Evolutionary conservation across 768 basidiomycete species (phyloP).

Genomic region (Trichaptum fuscoviolaceum): DNA sequence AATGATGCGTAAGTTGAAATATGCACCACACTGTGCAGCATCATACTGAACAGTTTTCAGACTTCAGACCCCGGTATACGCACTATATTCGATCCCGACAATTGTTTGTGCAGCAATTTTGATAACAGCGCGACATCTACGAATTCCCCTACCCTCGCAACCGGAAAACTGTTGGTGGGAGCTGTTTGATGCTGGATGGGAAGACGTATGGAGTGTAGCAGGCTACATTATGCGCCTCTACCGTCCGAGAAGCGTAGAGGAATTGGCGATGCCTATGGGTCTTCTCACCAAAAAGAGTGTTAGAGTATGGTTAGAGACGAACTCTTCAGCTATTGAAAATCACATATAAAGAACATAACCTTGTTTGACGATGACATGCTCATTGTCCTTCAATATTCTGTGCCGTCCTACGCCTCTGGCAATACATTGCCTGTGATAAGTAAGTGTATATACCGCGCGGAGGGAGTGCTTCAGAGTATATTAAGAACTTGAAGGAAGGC

Average conservation of each 20-base stretch:
- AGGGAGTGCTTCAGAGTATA: no score
- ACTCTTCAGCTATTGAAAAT: conserved; percentile 9
- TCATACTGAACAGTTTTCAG: conserved; percentile 34
- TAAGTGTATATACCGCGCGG: no score
- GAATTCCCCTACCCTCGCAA: conserved; percentile 66
- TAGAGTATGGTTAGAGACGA: conserved; percentile 74
- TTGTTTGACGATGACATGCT: not conserved
- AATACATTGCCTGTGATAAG: no score
- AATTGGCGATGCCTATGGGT: conserved; percentile 38
- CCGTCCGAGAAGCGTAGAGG: conserved; percentile 40
- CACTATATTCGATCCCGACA: conserved; percentile 81
- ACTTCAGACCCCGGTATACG: conserved; percentile 89
- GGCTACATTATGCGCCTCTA: conserved; percentile 85
- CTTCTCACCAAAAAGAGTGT: conserved; percentile 76
- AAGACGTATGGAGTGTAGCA: conserved; percentile 81
- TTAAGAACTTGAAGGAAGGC: no score
- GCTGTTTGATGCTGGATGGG: conserved; percentile 87
- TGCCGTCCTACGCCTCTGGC: no score
- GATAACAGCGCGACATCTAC: conserved; percentile 67
- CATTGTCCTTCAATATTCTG: no score
- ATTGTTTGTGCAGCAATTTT: conserved; percentile 89
- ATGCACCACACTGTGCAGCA: not conserved
- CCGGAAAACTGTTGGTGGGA: conserved; percentile 86
- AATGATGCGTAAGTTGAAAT: conserved; percentile 80
- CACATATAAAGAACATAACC: not conserved